These are phyloP conservation scores for Neonectria punicea DNA, from an alignment of 2,329 filamentous ascomycete species.

Conservation along the genomic window DNA sequence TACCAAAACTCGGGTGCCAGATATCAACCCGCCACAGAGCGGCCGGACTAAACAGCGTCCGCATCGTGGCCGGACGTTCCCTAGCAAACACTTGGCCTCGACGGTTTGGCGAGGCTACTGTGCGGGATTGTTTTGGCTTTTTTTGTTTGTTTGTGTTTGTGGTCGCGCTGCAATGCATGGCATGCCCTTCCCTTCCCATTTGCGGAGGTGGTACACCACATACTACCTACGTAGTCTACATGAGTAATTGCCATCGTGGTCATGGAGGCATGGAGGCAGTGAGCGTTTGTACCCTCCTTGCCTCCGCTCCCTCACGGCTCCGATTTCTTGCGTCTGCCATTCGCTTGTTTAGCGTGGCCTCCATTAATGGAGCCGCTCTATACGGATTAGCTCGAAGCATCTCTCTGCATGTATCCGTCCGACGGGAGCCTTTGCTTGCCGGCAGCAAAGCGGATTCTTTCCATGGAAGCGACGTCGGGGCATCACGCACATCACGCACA, in stretches of 20 bases:
- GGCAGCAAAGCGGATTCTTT: constrained; percentile 23
- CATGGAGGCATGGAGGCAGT: not conserved
- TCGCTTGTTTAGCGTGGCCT: constrained; percentile 19
- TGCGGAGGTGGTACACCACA: constrained; percentile 23
- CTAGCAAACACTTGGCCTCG: constrained; percentile 4
- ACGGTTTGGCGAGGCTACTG: not conserved
- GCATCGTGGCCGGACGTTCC: not conserved
- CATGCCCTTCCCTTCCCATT: not conserved
- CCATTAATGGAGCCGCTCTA: constrained; percentile 3
- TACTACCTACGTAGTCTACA: too few relatives aligned
- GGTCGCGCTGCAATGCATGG: constrained; percentile 13
- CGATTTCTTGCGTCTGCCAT: constrained; percentile 9
- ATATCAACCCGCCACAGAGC: not conserved
- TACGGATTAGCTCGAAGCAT: constrained; percentile 13
- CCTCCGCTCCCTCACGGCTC: constrained; percentile 14
- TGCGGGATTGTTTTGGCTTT: constrained; percentile 2
- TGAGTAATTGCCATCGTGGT: not conserved
- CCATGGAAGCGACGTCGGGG: constrained; percentile 20
- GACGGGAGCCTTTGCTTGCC: constrained; percentile 22
- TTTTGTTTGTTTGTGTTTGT: not conserved
- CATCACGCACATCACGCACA: constrained; percentile 22
- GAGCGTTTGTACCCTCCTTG: constrained; percentile 3
- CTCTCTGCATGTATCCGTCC: constrained; percentile 16
- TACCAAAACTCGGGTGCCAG: not conserved
- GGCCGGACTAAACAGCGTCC: not conserved